These are phyloP conservation scores for Senna tora DNA, from an alignment of 306 rosid species.

Conservation along the genomic window DNA sequence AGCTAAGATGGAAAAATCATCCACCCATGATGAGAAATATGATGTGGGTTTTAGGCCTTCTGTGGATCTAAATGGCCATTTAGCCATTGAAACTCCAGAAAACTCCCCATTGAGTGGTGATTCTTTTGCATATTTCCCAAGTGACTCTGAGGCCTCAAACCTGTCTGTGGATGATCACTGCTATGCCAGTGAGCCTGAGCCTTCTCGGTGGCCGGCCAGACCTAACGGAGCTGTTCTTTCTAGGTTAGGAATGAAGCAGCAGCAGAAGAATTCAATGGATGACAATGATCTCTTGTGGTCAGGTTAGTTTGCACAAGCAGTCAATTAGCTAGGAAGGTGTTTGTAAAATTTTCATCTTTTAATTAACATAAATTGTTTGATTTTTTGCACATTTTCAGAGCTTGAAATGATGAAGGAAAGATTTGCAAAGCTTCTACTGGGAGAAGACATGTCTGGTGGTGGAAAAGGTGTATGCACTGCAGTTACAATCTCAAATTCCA, in stretches of 20 bases:
- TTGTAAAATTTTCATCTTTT: not conserved
- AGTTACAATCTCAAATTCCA: conserved; percentile 87
- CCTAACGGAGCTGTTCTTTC: conserved; percentile 45
- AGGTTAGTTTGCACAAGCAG: conserved; percentile 51
- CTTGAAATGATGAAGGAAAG: conserved; percentile 84
- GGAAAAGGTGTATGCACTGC: conserved; percentile 97
- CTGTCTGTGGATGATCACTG: conserved; percentile 66
- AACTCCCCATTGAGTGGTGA: conserved; percentile 62
- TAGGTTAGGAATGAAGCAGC: conserved; percentile 54
- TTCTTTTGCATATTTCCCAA: conserved; percentile 64
- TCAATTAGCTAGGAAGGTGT: no score
- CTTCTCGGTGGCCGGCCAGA: conserved; percentile 61
- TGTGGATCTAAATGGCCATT: conserved; percentile 57
- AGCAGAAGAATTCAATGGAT: conserved; percentile 40
- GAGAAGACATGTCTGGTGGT: conserved; percentile 99
- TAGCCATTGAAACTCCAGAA: conserved; percentile 52
- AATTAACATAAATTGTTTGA: not conserved
- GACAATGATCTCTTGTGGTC: conserved; percentile 56
- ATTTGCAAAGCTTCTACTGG: conserved; percentile 89
- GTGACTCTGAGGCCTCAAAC: conserved; percentile 68
- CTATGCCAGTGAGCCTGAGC: conserved; percentile 68
- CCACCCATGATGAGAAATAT: conserved; percentile 53
- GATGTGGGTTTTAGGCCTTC: conserved; percentile 63
- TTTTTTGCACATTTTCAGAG: conserved; percentile 48
- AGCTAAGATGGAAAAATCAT: conserved; percentile 59